Base-by-base conservation (phyloP, 106 monocot species). In the Allium sativum region DNA sequence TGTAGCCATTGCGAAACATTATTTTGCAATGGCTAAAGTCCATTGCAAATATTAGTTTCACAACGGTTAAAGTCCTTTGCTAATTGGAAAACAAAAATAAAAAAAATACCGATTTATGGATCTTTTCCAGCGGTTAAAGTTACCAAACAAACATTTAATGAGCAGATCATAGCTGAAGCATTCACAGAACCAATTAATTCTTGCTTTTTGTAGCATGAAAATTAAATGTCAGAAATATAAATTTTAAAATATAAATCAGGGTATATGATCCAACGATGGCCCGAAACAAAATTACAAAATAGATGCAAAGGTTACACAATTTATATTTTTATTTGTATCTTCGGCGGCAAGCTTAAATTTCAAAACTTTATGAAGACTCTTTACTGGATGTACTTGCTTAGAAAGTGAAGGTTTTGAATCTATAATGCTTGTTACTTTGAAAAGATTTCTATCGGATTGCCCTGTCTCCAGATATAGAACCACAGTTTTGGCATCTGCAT, bases 321-420 rank as follows among this genome's bases (percentile, higher is more conserved):
- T 21, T 14, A 10, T 46, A 48, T 56, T 41, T 13, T 12, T 31
- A 31, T 1, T 59, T 22, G 74, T 55, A 52, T 65, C 65, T 20
- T 74, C 71, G 40, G 61, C 50, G 12, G 48, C 57, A 8, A 73
- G 43, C 47, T 60, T 76, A 17, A 87, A 87, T 61, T 82, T 87
- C 12, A 87, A 70, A 57, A 79, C 19, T 69, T 65, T 82, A 6
- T 87, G 82, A 67, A 77, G 79, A 47, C 57, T 53, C 7, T 76
- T 48, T 3, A 79, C 55, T 18, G 69, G 75, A 53, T 73, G 73
- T 44, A 87, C 68, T 48, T 77, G 15, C 60, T 87, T 82, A 0
- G 62, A 67, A 31, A 75, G 21, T 7, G 47, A 58, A 55, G 77
- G 55, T 16, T 69, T 77, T 42, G 67, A 18, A 65, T 77, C 64